Percentiles rank a stretch among this genome's conserved stretches.
phyloP scores from a whole-genome alignment of 2,329 filamentous ascomycete species.

The Cordyceps pruinosa region DNA sequence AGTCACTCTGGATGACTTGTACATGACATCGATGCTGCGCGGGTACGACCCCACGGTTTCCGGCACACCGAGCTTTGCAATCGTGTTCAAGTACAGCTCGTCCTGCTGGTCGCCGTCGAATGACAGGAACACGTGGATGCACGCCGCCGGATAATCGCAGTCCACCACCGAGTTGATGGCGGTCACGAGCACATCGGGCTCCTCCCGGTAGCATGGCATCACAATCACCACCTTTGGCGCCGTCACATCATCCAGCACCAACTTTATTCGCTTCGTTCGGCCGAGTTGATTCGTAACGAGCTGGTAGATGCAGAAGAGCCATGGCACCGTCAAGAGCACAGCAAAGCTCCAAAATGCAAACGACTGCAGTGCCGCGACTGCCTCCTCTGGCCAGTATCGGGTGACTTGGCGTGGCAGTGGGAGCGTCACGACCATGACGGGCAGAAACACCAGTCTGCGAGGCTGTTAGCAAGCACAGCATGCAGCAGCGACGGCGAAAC shows the following conservation, averaged over 20 bases:
- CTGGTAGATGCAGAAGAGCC: conserved; percentile 89
- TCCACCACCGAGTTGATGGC: conserved; percentile 89
- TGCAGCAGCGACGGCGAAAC: conserved; percentile 15
- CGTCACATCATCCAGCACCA: conserved; percentile 73
- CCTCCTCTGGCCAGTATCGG: conserved; percentile 59
- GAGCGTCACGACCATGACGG: conserved; percentile 89
- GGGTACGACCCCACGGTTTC: conserved; percentile 72
- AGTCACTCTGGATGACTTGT: conserved; percentile 76
- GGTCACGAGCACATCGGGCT: conserved; percentile 73
- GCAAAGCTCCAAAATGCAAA: conserved; percentile 95
- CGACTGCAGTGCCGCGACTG: conserved; percentile 76
- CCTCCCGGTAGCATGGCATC: conserved; percentile 95
- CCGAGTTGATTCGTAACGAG: conserved; percentile 83
- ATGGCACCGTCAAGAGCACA: conserved; percentile 75
- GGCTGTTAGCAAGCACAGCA: conserved; percentile 9
- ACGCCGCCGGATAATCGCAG: conserved; percentile 86
- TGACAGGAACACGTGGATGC: conserved; percentile 89
- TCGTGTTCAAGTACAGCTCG: conserved; percentile 80
- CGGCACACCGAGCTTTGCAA: conserved; percentile 77
- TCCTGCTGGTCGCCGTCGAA: conserved; percentile 90
- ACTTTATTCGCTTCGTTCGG: conserved; percentile 72
- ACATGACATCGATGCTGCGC: conserved; percentile 82
- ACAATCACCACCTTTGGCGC: conserved; percentile 93
- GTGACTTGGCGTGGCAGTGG: conserved; percentile 70
- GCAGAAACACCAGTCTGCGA: conserved; percentile 71